A percentile compares a stretch with the other conserved stretches of the same genome.
Evolutionary conservation across 495 filamentous ascomycete genomes (phyloP).

Genomic region (Haplographium delicatum): DNA sequence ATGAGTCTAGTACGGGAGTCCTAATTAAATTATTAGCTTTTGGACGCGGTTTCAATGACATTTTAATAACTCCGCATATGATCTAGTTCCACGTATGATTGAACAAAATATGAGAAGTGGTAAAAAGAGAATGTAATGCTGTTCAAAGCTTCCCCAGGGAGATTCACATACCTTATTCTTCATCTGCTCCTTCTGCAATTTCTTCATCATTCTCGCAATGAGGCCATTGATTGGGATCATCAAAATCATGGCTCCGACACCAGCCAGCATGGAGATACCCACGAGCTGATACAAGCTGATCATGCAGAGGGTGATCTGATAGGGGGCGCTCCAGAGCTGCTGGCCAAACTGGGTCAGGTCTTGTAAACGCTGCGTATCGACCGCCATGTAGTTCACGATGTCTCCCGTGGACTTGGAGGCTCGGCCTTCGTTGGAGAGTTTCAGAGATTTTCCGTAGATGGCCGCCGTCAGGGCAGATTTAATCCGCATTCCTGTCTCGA

Average conservation of each 20-base stretch:
- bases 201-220: constrained; percentile 92
- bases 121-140: not conserved
- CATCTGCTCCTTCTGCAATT: constrained; percentile 92
- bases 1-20: constrained; percentile 88
- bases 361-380: constrained; percentile 90
- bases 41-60: too few species aligned
- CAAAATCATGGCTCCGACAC: constrained; percentile 89
- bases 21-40: too few species aligned
- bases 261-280: constrained; percentile 92
- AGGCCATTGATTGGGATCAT: constrained; percentile 97
- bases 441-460: constrained; percentile 88
- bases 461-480: constrained; percentile 83
- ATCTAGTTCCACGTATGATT: too few species aligned
- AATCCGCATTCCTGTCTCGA: constrained; percentile 94
- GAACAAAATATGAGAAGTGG: too few species aligned
- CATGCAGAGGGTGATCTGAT: constrained; percentile 96
- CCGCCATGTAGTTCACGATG: constrained; percentile 98
- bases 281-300: constrained; percentile 89
- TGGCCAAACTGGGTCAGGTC: constrained; percentile 94
- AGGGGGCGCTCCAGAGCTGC: constrained; percentile 92
- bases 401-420: constrained; percentile 91
- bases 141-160: not conserved
- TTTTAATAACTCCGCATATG: too few species aligned
- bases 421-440: constrained; percentile 87
- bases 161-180: constrained; percentile 67